Evolutionary conservation across 2,329 filamentous ascomycete species (phyloP).

Genomic region (Cercospora beticola): DNA sequence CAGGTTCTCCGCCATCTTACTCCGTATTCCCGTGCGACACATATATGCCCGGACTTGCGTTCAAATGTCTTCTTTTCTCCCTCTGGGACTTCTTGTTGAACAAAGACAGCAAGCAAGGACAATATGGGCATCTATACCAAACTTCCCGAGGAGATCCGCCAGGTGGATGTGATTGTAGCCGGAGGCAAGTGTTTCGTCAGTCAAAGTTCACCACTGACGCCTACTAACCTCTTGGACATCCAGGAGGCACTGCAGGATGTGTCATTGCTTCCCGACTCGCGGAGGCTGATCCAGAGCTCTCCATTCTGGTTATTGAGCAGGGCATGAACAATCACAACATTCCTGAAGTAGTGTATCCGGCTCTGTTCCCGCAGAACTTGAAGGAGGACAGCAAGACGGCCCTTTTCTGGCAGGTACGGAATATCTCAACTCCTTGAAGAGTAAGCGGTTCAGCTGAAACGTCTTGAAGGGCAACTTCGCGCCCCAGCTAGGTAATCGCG

Average conservation of each 20-base stretch:
- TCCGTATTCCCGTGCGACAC: slow-evolving; percentile 3
- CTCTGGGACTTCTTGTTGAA: background rate
- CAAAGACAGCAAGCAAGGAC: background rate
- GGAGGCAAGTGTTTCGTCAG: slow-evolving; percentile 41
- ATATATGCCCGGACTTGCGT: background rate
- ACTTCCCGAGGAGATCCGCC: slow-evolving; percentile 41
- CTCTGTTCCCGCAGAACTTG: slow-evolving; percentile 51
- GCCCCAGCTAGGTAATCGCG: slow-evolving; percentile 47
- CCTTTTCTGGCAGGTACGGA: slow-evolving; percentile 47
- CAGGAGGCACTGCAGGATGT: slow-evolving; percentile 52
- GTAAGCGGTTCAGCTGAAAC: background rate
- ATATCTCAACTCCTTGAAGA: background rate
- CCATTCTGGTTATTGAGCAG: slow-evolving; percentile 55
- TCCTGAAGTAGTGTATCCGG: slow-evolving; percentile 52
- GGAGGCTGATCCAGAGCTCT: slow-evolving; percentile 52
- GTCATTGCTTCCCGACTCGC: slow-evolving; percentile 54
- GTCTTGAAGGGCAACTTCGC: slow-evolving; percentile 44
- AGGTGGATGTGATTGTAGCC: slow-evolving; percentile 55
- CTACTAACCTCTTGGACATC: background rate
- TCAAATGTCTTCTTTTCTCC: background rate
- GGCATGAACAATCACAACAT: slow-evolving; percentile 55
- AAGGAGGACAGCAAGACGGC: slow-evolving; percentile 50
- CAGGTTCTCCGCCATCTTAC: slow-evolving; percentile 5
- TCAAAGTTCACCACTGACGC: background rate
- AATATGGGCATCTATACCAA: slow-evolving; percentile 35